Conservation (phyloP, 495 filamentous ascomycete species). For the Talaromyces proteolyticus region DNA sequence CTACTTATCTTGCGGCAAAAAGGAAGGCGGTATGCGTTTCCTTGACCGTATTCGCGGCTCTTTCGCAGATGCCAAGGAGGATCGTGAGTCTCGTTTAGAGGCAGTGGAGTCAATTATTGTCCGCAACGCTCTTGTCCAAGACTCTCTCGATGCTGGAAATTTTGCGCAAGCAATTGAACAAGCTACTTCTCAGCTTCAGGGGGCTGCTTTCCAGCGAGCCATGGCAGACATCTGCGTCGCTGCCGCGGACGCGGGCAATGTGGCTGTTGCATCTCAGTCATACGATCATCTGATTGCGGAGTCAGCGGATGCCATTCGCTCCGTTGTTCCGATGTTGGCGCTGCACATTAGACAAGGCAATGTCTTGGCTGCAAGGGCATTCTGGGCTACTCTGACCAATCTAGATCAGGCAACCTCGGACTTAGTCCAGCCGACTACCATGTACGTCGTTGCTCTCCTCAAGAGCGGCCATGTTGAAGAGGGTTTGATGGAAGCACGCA, state of each 20-base stretch:
- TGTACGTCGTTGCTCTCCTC: slow-evolving; percentile 80
- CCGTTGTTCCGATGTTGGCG: slow-evolving; percentile 80
- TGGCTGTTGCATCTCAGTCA: slow-evolving; percentile 61
- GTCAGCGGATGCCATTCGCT: slow-evolving; percentile 44
- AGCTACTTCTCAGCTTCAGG: slow-evolving; percentile 46
- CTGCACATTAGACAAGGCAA: slow-evolving; percentile 77
- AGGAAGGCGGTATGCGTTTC: slow-evolving; percentile 75
- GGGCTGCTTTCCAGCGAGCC: slow-evolving; percentile 43
- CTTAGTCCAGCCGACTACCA: slow-evolving; percentile 78
- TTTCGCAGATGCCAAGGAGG: slow-evolving; percentile 51
- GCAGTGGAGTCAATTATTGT: slow-evolving; percentile 66
- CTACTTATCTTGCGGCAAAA: slow-evolving; percentile 72
- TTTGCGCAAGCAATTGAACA: slow-evolving; percentile 62
- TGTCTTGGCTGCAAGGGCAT: slow-evolving; percentile 63
- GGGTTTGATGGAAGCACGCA: slow-evolving; percentile 66
- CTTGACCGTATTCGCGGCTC: slow-evolving; percentile 65
- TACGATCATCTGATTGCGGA: slow-evolving; percentile 49
- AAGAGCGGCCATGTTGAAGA: slow-evolving; percentile 72
- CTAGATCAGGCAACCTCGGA: slow-evolving; percentile 53
- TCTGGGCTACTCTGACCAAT: slow-evolving; percentile 66
- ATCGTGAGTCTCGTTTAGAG: slow-evolving; percentile 40
- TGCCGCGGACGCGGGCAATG: slow-evolving; percentile 77
- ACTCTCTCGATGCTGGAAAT: slow-evolving; percentile 56
- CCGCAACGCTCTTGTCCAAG: slow-evolving; percentile 66
- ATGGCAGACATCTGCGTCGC: slow-evolving; percentile 53